These are phyloP conservation scores for Kazachstania psychrophila DNA, from an alignment of 805 yeast genomes.

Conservation along the genomic window DNA sequence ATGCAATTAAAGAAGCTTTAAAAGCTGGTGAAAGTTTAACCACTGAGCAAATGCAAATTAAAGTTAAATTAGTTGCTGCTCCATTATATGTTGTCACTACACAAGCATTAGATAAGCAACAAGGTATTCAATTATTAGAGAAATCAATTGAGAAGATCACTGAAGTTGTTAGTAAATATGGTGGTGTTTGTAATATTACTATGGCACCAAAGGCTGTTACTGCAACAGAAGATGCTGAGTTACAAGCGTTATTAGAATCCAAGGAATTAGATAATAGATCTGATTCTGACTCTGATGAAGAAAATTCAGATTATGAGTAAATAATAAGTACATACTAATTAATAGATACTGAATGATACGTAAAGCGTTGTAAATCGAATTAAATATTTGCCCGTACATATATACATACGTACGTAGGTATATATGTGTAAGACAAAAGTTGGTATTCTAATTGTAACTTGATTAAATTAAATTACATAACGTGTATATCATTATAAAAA, in stretches of 20 bases:
- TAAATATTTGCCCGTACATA: no score
- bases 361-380: no score
- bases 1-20: conserved; percentile 87
- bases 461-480: no score
- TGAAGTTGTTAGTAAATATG: conserved; percentile 57
- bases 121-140: conserved; percentile 73
- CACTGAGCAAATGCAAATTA: conserved; percentile 79
- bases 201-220: conserved; percentile 99
- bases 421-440: no score
- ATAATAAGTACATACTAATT: not conserved
- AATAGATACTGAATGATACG: not conserved
- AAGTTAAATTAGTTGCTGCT: conserved; percentile 93
- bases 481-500: conserved; percentile 1
- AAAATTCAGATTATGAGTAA: conserved; percentile 39
- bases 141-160: conserved; percentile 71
- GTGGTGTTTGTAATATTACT: conserved; percentile 83
- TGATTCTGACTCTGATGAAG: conserved; percentile 72
- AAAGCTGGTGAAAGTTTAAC: conserved; percentile 76
- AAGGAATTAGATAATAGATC: conserved; percentile 83
- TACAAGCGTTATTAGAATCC: conserved; percentile 89
- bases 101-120: conserved; percentile 82
- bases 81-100: conserved; percentile 92
- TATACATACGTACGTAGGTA: no score
- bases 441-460: no score
- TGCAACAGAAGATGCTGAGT: conserved; percentile 95